Evolutionary conservation across 1,284 basidiomycete genomes (phyloP).

Genomic region (Naganishia albida): DNA sequence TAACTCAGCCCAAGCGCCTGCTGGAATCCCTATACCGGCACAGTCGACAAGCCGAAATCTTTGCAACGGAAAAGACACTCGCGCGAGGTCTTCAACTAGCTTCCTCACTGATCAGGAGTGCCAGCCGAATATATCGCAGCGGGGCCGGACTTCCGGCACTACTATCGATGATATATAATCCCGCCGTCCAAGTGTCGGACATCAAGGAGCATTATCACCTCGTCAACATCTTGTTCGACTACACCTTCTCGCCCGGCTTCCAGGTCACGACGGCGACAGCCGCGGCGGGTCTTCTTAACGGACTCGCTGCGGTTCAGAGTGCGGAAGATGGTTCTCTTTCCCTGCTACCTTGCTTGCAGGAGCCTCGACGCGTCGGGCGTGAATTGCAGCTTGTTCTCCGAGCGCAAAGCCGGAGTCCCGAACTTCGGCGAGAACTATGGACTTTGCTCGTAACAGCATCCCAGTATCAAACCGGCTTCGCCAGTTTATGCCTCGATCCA

Average conservation of each 20-base stretch:
- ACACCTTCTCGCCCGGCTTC: conserved; percentile 17
- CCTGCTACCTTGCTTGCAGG: conserved; percentile 21
- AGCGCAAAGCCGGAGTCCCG: not conserved
- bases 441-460: conserved; percentile 26
- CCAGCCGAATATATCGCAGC: not conserved
- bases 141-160: conserved; percentile 16
- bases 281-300: conserved; percentile 15
- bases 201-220: conserved; percentile 25
- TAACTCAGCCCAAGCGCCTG: conserved; percentile 18
- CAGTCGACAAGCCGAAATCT: conserved; percentile 18
- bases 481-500: conserved; percentile 66
- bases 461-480: conserved; percentile 64
- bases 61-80: conserved; percentile 22
- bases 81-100: conserved; percentile 14
- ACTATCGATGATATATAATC: conserved; percentile 17
- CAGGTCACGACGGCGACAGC: conserved; percentile 5
- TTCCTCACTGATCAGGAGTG: conserved; percentile 2
- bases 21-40: conserved; percentile 18
- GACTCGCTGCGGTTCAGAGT: conserved; percentile 17
- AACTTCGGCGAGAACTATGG: conserved; percentile 20
- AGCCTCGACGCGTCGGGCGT: conserved; percentile 11
- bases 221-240: conserved; percentile 28
- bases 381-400: conserved; percentile 2
- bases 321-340: conserved; percentile 22
- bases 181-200: not conserved